Evolutionary conservation across 1,284 basidiomycete genomes (phyloP).

Genomic region (Sporisorium sorghi): DNA sequence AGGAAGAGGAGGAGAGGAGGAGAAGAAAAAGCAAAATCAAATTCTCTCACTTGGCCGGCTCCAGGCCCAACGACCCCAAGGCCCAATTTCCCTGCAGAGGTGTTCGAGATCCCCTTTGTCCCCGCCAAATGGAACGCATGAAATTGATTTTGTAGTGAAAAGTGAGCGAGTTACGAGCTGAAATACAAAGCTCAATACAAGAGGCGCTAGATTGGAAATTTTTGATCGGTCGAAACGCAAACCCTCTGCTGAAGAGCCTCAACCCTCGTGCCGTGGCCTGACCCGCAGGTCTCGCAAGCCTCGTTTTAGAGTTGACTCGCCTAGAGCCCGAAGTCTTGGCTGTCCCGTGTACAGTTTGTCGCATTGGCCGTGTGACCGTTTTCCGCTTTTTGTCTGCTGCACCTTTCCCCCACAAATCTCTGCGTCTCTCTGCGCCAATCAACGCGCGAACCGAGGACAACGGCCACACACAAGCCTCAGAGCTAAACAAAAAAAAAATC

Average conservation of each 20-base stretch:
- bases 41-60: not conserved
- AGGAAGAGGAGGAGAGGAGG: too few relatives aligned
- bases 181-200: conserved; percentile 1
- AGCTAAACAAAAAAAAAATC: too few relatives aligned
- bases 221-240: not conserved
- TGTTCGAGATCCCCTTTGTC: not conserved
- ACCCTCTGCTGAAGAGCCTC: not conserved
- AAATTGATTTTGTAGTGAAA: too few relatives aligned
- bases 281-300: not conserved
- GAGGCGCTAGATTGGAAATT: not conserved
- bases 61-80: too few relatives aligned
- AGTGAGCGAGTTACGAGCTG: too few relatives aligned
- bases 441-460: not conserved
- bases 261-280: not conserved
- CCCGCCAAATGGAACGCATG: not conserved
- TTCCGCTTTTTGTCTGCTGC: not conserved
- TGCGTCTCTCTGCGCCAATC: too few relatives aligned
- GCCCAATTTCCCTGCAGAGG: not conserved
- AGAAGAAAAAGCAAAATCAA: not conserved
- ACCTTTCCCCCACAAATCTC: not conserved
- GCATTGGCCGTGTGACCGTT: not conserved
- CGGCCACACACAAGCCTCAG: not conserved
- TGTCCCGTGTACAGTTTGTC: not conserved
- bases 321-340: not conserved
- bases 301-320: conserved; percentile 7